Percentiles rank a stretch among this genome's conserved stretches.
phyloP scores from a whole-genome alignment of 78 protist species.

The Speleostelium caveatum region DNA sequence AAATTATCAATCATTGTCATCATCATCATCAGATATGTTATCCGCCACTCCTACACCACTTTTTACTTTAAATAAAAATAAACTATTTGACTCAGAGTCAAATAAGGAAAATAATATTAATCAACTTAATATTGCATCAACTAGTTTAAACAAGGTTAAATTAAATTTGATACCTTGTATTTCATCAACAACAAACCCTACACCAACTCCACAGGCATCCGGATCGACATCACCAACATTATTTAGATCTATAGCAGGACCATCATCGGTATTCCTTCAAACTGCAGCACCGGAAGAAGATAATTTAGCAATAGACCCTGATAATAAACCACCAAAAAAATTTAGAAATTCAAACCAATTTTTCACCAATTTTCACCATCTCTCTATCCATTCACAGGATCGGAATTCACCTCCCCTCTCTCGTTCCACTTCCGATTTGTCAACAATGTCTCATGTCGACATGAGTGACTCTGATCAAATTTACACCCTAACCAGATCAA shows the following conservation, averaged over 20 bases:
- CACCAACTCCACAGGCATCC: slow-evolving; percentile 1
- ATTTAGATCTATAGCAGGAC: not conserved
- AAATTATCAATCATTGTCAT: not conserved
- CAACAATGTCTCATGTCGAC: not conserved
- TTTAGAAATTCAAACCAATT: slow-evolving; percentile 13
- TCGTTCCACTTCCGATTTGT: slow-evolving; percentile 21
- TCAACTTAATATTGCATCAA: slow-evolving; percentile 23
- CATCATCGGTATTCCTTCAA: not conserved
- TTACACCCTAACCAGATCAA: not conserved
- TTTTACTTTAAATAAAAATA: not conserved
- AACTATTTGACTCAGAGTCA: slow-evolving; percentile 11
- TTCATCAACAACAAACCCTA: slow-evolving; percentile 10
- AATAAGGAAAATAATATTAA: slow-evolving; percentile 53
- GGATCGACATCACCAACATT: not conserved
- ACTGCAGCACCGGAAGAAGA: not conserved
- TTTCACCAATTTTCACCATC: not conserved
- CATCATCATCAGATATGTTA: not conserved
- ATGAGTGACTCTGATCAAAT: slow-evolving; percentile 14
- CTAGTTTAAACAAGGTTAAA: not conserved
- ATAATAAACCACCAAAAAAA: slow-evolving; percentile 42
- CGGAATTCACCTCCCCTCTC: slow-evolving; percentile 29
- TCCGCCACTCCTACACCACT: not conserved
- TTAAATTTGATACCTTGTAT: not conserved
- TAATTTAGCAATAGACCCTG: not conserved
- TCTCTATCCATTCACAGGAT: slow-evolving; percentile 8